Conservation (phyloP, 2,329 filamentous ascomycete species). For the Fusarium paranaense region DNA sequence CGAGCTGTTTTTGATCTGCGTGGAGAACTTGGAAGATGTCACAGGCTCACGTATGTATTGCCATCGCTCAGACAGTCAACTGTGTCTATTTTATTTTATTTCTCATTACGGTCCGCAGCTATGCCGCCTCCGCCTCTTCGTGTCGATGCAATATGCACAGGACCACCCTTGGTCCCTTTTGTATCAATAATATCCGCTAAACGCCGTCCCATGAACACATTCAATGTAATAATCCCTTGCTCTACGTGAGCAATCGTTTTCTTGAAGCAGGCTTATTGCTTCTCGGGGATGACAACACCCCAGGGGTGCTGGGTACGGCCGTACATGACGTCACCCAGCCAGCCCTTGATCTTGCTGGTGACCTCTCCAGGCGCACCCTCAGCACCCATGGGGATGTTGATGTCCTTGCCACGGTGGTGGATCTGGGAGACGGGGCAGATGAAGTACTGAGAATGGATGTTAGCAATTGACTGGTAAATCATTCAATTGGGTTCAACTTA, state of each 20-base stretch:
- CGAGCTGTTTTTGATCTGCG: not conserved
- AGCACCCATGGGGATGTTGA: conserved; percentile 70
- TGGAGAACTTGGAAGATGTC: not conserved
- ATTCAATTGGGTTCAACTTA: conserved; percentile 58
- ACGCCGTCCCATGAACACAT: conserved; percentile 41
- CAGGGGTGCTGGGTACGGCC: conserved; percentile 75
- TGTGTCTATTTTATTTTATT: conserved; percentile 36
- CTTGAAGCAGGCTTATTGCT: conserved; percentile 51
- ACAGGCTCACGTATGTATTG: conserved; percentile 1
- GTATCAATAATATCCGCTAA: conserved; percentile 34
- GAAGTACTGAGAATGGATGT: conserved; percentile 67
- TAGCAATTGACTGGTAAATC: conserved; percentile 20
- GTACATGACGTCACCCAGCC: conserved; percentile 80
- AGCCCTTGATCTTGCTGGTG: conserved; percentile 73
- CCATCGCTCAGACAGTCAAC: conserved; percentile 22
- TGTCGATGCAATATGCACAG: conserved; percentile 9
- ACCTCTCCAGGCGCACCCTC: conserved; percentile 63
- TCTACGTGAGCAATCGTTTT: not conserved
- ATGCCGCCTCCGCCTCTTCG: not conserved
- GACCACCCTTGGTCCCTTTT: conserved; percentile 26
- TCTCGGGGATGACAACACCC: conserved; percentile 75
- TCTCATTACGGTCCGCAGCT: conserved; percentile 37
- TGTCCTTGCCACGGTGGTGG: conserved; percentile 73
- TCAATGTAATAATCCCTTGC: not conserved
- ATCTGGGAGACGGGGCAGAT: conserved; percentile 76